These are phyloP conservation scores for Clarireedia homoeocarpa DNA, from an alignment of 2,329 filamentous ascomycete species.

Conservation along the genomic window DNA sequence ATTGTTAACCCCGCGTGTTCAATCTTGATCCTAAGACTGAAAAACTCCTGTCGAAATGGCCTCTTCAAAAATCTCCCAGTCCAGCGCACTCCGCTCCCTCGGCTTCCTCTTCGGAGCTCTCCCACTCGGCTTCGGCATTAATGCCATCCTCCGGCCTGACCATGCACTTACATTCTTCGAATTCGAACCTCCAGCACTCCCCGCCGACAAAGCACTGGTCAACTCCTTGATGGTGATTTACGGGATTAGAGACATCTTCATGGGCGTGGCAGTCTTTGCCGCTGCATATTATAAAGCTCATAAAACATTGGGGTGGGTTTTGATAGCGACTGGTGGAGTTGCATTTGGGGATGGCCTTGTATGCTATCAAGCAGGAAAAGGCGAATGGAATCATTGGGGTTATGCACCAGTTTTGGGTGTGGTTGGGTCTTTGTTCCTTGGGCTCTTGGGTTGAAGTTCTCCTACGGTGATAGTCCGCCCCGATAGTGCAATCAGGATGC, in stretches of 20 bases:
- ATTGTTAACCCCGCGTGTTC: too few relatives aligned
- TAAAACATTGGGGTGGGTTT: slow-evolving; percentile 35
- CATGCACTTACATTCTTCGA: slow-evolving; percentile 32
- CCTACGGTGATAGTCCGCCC: not conserved
- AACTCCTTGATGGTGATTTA: slow-evolving; percentile 39
- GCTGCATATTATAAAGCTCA: slow-evolving; percentile 33
- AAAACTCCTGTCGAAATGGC: too few relatives aligned
- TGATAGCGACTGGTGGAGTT: slow-evolving; percentile 35
- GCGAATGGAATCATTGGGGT: slow-evolving; percentile 40
- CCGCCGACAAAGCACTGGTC: slow-evolving; percentile 26
- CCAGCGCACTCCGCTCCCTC: not conserved
- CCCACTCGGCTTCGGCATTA: slow-evolving; percentile 32
- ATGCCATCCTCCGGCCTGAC: slow-evolving; percentile 28
- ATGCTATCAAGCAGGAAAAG: slow-evolving; percentile 32
- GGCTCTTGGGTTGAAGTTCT: not conserved
- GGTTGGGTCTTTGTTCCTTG: not conserved
- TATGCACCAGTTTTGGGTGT: not conserved
- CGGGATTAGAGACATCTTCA: slow-evolving; percentile 42
- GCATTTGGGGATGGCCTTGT: slow-evolving; percentile 40
- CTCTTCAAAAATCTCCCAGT: not conserved
- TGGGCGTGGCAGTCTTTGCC: slow-evolving; percentile 34
- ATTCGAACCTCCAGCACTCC: slow-evolving; percentile 1
- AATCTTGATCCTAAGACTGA: too few relatives aligned
- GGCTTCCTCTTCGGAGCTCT: slow-evolving; percentile 11
- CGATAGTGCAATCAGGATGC: too few relatives aligned